phyloP scores from a whole-genome alignment of 225 moss, liverwort and hornwort genomes.

The Pseudisothecium myosuroides region DNA sequence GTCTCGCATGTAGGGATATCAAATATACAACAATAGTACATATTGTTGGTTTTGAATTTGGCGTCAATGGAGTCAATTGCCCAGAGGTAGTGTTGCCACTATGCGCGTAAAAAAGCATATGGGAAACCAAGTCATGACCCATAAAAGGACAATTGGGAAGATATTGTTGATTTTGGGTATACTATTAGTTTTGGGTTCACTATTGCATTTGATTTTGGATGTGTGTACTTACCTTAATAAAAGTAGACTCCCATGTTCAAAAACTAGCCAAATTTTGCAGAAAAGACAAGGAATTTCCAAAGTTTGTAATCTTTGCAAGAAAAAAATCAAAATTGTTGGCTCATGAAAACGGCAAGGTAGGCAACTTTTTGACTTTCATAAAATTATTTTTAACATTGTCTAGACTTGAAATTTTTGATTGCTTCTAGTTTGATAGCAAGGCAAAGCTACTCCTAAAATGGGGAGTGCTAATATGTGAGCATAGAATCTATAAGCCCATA shows the following conservation, averaged over 20 bases:
- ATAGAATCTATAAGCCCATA: too few relatives aligned
- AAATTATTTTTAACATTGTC: not conserved
- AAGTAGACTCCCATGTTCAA: not conserved
- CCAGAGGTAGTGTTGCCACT: too few relatives aligned
- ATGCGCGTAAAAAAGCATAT: too few relatives aligned
- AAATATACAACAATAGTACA: not conserved
- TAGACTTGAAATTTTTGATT: not conserved
- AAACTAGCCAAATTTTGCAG: not conserved
- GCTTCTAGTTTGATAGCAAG: not conserved
- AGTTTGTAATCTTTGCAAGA: not conserved
- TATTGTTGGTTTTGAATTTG: not conserved
- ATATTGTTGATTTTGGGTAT: too few relatives aligned
- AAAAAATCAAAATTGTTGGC: not conserved
- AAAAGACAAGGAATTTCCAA: not conserved
- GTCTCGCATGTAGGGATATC: not conserved
- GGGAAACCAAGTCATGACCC: too few relatives aligned
- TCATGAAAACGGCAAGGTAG: accelerated
- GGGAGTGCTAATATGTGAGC: too few relatives aligned
- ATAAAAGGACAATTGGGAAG: too few relatives aligned
- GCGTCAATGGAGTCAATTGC: too few relatives aligned
- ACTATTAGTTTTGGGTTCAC: too few relatives aligned
- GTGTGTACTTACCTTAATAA: not conserved
- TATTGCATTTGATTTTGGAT: too few relatives aligned
- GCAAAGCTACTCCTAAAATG: not conserved
- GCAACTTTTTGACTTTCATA: not conserved